These are phyloP conservation scores for Fusarium newnesense DNA, from an alignment of 2,329 filamentous ascomycete species.

Conservation along the genomic window DNA sequence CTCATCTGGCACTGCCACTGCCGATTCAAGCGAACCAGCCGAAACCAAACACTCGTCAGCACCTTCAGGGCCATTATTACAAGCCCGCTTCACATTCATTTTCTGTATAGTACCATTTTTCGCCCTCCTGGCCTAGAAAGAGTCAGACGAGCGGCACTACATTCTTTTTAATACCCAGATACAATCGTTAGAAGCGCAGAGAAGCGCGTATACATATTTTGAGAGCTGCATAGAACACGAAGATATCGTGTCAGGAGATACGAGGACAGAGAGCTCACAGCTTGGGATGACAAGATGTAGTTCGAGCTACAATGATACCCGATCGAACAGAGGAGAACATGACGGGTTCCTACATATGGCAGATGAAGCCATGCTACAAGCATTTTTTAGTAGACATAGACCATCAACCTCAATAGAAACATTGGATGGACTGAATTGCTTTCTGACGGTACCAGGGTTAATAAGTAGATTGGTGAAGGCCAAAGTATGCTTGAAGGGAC, in stretches of 20 bases:
- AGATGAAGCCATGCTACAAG: constrained; percentile 14
- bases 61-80: constrained; percentile 26
- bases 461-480: background rate
- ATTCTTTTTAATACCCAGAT: constrained; percentile 44
- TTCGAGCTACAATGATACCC: constrained; percentile 38
- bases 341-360: constrained; percentile 11
- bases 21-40: constrained; percentile 25
- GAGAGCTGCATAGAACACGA: constrained; percentile 27
- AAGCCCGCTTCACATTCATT: constrained; percentile 41
- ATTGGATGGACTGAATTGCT: constrained; percentile 3
- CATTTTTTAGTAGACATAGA: constrained; percentile 18
- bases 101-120: constrained; percentile 44
- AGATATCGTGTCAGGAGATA: constrained; percentile 25
- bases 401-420: constrained; percentile 24
- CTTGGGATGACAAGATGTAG: constrained; percentile 18
- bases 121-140: constrained; percentile 36
- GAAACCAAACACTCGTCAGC: constrained; percentile 41
- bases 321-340: constrained; percentile 25
- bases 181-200: constrained; percentile 16
- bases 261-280: constrained; percentile 9
- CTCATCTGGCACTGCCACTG: constrained; percentile 37
- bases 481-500: too few relatives aligned
- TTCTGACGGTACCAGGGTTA: background rate
- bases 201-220: constrained; percentile 20
- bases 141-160: constrained; percentile 32